Conservation (phyloP, 2,329 filamentous ascomycete species). For the Aspergillus sp. region DNA sequence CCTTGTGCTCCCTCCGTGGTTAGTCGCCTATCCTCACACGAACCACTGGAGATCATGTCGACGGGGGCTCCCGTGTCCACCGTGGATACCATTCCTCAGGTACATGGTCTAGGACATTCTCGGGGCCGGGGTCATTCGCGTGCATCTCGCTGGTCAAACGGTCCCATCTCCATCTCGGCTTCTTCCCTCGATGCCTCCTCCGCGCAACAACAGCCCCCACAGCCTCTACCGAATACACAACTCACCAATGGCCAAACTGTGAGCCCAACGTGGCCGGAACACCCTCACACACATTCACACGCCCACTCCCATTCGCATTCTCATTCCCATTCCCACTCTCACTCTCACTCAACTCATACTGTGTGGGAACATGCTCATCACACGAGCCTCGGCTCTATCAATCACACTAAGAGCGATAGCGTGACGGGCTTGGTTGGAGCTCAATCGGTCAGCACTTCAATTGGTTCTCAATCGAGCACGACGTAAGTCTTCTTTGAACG, state of each 20-base stretch:
- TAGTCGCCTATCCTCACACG: conserved; percentile 12
- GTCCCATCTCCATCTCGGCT: conserved; percentile 28
- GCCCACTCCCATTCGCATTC: conserved; percentile 38
- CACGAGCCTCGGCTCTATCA: neutral
- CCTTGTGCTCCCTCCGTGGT: conserved; percentile 12
- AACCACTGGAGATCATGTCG: conserved; percentile 32
- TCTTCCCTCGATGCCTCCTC: conserved; percentile 22
- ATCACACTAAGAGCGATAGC: conserved; percentile 3
- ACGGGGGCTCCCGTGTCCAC: conserved; percentile 32
- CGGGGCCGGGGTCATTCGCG: conserved; percentile 39
- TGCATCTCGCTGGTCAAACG: conserved; percentile 33
- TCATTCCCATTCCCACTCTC: conserved; percentile 22
- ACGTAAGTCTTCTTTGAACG: conserved; percentile 1
- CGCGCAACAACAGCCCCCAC: conserved; percentile 20
- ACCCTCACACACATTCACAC: conserved; percentile 43
- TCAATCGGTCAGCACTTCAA: neutral
- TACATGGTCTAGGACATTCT: conserved; percentile 31
- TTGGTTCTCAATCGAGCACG: neutral
- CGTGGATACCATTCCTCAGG: conserved; percentile 31
- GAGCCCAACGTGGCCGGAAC: conserved; percentile 25
- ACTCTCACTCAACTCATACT: conserved; percentile 1
- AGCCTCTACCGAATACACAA: conserved; percentile 17
- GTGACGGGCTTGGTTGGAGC: neutral
- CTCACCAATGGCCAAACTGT: conserved; percentile 30
- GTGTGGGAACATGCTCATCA: neutral